Percentiles rank a stretch among this genome's conserved stretches.
Conservation (phyloP, 1,284 basidiomycete genomes). For the Boletus mariae region DNA sequence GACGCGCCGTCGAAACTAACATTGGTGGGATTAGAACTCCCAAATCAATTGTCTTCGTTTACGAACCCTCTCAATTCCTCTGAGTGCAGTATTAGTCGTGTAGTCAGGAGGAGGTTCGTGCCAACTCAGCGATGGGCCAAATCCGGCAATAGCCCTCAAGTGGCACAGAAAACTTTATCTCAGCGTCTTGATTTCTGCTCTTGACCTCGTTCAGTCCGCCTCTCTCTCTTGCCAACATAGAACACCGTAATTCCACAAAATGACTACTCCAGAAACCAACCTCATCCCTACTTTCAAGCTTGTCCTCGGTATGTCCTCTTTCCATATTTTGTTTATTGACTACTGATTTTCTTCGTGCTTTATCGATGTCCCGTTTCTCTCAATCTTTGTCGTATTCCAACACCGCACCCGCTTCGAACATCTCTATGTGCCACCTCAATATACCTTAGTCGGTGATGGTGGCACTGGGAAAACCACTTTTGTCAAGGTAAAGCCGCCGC, state of each 20-base stretch:
- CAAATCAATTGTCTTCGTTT: no score
- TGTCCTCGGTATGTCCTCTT: conserved; percentile 69
- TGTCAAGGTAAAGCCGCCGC: conserved; percentile 71
- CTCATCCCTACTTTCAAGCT: conserved; percentile 94
- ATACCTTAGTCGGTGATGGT: conserved; percentile 83
- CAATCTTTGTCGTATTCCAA: conserved; percentile 27
- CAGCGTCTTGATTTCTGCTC: conserved; percentile 34
- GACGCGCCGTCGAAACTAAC: no score
- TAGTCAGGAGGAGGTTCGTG: background rate
- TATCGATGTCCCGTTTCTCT: conserved; percentile 25
- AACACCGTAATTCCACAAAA: conserved; percentile 31
- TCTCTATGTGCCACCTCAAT: conserved; percentile 20
- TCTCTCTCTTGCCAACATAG: conserved; percentile 21
- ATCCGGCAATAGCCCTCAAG: conserved; percentile 21
- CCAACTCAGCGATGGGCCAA: conserved; percentile 19
- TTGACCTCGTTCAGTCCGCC: conserved; percentile 24
- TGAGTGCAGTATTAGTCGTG: no score
- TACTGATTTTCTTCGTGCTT: conserved; percentile 30
- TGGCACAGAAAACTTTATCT: conserved; percentile 37
- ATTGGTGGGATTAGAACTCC: no score
- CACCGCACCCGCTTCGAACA: conserved; percentile 12
- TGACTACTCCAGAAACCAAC: conserved; percentile 37
- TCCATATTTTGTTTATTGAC: conserved; percentile 6
- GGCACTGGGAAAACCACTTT: conserved; percentile 98
- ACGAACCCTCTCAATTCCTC: no score